Conservation (phyloP, 179 eudicot species). For the Sideroxylon spinosum region DNA sequence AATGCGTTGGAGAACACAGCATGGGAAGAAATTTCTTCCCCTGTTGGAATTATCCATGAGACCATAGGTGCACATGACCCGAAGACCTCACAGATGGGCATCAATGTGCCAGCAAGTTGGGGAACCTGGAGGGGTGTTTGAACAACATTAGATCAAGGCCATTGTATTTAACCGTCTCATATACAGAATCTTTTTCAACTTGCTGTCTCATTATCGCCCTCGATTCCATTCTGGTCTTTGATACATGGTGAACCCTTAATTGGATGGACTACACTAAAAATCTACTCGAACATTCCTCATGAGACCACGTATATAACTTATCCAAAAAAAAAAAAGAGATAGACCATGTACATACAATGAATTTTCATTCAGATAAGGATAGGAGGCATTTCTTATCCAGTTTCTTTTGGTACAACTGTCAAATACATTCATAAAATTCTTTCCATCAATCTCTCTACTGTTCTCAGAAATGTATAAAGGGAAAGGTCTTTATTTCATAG, state of each 20-base stretch:
- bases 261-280: neutral
- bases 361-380: neutral
- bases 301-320: neutral
- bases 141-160: conserved; percentile 9
- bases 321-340: no score
- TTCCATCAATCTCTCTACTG: neutral
- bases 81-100: conserved; percentile 93
- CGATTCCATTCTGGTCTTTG: neutral
- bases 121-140: conserved; percentile 60
- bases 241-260: neutral
- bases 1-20: conserved; percentile 88
- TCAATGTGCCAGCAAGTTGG: conserved; percentile 88
- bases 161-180: neutral
- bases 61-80: conserved; percentile 46
- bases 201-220: neutral
- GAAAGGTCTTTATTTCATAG: no score
- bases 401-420: neutral
- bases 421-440: neutral
- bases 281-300: neutral
- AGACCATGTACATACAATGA: neutral
- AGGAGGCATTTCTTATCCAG: no score
- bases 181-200: conserved; percentile 3
- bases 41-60: conserved; percentile 61
- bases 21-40: conserved; percentile 76
- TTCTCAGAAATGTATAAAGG: neutral